These are phyloP conservation scores for Tricholomella constricta DNA, from an alignment of 768 basidiomycete species.

Conservation along the genomic window DNA sequence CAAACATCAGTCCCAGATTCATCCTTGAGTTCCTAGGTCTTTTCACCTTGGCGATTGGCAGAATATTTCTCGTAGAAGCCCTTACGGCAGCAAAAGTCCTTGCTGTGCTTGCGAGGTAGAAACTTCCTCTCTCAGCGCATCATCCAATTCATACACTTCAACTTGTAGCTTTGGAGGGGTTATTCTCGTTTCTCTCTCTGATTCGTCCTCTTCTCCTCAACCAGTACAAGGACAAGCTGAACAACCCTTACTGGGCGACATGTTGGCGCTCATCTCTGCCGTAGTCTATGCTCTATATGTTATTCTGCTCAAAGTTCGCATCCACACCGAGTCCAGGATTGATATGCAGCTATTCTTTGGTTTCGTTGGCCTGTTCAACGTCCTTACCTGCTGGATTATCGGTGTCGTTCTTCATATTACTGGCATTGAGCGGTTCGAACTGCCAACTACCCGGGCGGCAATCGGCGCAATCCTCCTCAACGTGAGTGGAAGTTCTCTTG, in stretches of 20 bases:
- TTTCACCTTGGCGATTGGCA: constrained; percentile 87
- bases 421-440: constrained; percentile 63
- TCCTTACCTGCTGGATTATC: constrained; percentile 65
- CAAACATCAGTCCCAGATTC: not conserved
- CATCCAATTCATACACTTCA: constrained; percentile 1
- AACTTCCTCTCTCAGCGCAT: not conserved
- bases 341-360: constrained; percentile 91
- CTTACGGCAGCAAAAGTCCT: constrained; percentile 71
- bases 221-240: constrained; percentile 9
- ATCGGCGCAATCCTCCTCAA: constrained; percentile 39
- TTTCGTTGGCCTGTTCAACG: constrained; percentile 81
- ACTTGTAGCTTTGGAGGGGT: constrained; percentile 75
- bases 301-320: constrained; percentile 77
- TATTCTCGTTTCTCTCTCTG: constrained; percentile 85
- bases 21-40: constrained; percentile 60
- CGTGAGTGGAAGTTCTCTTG: constrained; percentile 25
- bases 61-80: constrained; percentile 78
- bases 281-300: constrained; percentile 81
- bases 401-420: constrained; percentile 68
- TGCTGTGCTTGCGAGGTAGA: constrained; percentile 80
- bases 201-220: constrained; percentile 42
- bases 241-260: constrained; percentile 69
- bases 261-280: constrained; percentile 77
- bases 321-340: constrained; percentile 70
- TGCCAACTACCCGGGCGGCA: constrained; percentile 48